Base-by-base conservation (phyloP, 1,284 basidiomycete species). In the Albatrellus sp. region DNA sequence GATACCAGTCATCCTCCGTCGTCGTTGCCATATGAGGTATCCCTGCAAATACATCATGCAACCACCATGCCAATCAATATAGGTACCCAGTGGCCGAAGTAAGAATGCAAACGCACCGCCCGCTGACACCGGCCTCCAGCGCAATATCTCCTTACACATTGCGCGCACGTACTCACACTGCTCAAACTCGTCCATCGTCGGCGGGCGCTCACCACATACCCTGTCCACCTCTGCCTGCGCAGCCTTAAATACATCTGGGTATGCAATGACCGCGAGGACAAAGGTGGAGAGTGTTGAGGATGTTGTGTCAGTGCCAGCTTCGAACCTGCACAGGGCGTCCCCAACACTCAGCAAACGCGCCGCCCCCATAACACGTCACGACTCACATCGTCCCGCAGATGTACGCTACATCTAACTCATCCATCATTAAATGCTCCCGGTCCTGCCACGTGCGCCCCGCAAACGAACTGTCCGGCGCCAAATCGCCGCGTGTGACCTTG, bases 141-240 rank as follows among this genome's bases (percentile, higher is more conserved):
- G 40, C 24, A 41, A n/a, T 4, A 32, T 30, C 40, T 41, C 40
- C n/a, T 41, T 41, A 16, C 11, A 29, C 24, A 31, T 24, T 14
- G 40, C 40, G 12, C 19, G 13, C 30, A 41, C 14, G 40, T 41
- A 41, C 28, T 14, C 16, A 10, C 29, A 24, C 12, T 16, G n/a
- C 9, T 30, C 12, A 7, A 41, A 19, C 2, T 41, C 28, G 2
- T 19, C 14, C 29, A 41, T 41, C n/a, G 10, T 13, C 13, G 40
- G 40, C 11, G 2, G 10, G 8, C 17, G 40, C 8, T 16, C 40
- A 14, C 28, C 40, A 5, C 40, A 41, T 11, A 41, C 28, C n/a
- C 16, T n/a, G 3, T 41, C 40, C 12, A 41, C 28, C 40, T 41
- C 40, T 8, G 24, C 40, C 40, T 41, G 40, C 14, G 40, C 40